Conservation (phyloP, 257 asterid species). For the Fraxinus quadrangulata region DNA sequence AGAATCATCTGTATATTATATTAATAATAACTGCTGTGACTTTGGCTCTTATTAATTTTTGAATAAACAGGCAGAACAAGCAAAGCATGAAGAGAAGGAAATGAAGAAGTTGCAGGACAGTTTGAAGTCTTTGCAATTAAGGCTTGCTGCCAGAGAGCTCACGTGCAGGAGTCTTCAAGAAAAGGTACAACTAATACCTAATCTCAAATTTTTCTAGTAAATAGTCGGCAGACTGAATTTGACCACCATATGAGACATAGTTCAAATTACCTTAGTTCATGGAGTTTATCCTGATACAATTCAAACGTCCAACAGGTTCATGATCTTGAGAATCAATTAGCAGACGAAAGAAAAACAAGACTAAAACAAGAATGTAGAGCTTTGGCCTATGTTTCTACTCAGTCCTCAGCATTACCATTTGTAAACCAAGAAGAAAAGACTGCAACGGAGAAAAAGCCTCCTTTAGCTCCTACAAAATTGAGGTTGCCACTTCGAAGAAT, state of each 20-base stretch:
- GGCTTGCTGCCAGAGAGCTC: constrained; percentile 77
- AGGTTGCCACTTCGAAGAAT: constrained; percentile 88
- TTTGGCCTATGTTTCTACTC: constrained; percentile 57
- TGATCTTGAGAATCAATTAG: constrained; percentile 85
- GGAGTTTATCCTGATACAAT: constrained; percentile 2
- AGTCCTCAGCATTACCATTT: constrained; percentile 37
- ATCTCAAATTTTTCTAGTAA: not conserved
- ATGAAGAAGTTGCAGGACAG: constrained; percentile 81
- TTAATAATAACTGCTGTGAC: not conserved
- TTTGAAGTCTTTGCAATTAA: constrained; percentile 68
- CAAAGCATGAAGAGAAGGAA: constrained; percentile 88
- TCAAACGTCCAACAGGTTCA: constrained; percentile 53
- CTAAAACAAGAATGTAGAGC: constrained; percentile 75
- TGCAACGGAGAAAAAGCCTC: constrained; percentile 67
- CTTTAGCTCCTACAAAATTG: constrained; percentile 71
- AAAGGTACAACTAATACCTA: constrained; percentile 51
- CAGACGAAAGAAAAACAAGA: constrained; percentile 79
- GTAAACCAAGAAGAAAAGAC: constrained; percentile 50
- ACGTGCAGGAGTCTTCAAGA: constrained; percentile 79
- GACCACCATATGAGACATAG: not conserved
- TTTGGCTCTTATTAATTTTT: not conserved
- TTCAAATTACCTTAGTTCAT: not conserved
- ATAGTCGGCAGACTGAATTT: not conserved
- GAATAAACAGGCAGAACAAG: constrained; percentile 74
- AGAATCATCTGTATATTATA: constrained; percentile 6